These are phyloP conservation scores for Quillaja saponaria DNA, from an alignment of 306 rosid genomes.

Conservation along the genomic window DNA sequence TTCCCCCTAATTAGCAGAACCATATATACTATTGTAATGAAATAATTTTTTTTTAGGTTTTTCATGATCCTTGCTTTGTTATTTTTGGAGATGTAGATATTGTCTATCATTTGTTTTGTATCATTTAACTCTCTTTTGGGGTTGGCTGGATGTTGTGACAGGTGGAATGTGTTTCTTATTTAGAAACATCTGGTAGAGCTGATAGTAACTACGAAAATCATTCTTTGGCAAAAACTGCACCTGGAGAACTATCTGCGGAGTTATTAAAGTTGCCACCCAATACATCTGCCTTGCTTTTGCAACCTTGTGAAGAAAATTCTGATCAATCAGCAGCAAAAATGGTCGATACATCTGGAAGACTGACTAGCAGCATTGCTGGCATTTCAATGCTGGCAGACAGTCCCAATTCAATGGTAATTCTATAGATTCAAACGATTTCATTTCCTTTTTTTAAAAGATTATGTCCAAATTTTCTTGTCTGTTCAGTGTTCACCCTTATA, in stretches of 20 bases:
- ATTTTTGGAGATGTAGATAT: too few species aligned
- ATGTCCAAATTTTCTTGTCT: too few species aligned
- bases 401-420: too few species aligned
- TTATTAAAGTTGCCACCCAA: slow-evolving; percentile 19
- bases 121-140: slow-evolving; percentile 3
- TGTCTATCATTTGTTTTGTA: too few species aligned
- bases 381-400: too few species aligned
- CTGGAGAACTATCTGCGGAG: slow-evolving; percentile 31
- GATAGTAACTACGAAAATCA: slow-evolving; percentile 35
- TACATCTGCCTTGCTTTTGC: slow-evolving; percentile 33
- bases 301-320: slow-evolving; percentile 33
- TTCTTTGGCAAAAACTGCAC: slow-evolving; percentile 24
- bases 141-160: slow-evolving; percentile 40
- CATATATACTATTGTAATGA: too few species aligned
- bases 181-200: slow-evolving; percentile 44
- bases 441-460: too few species aligned
- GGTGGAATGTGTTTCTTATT: slow-evolving; percentile 75
- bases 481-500: slow-evolving; percentile 10
- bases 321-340: slow-evolving; percentile 36
- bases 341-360: slow-evolving; percentile 40
- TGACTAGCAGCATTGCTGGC: too few species aligned
- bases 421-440: too few species aligned
- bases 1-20: too few species aligned
- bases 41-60: too few species aligned
- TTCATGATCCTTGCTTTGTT: too few species aligned